Evolutionary conservation across 2,329 filamentous ascomycete genomes (phyloP).

Genomic region (Orbilia brochopaga): DNA sequence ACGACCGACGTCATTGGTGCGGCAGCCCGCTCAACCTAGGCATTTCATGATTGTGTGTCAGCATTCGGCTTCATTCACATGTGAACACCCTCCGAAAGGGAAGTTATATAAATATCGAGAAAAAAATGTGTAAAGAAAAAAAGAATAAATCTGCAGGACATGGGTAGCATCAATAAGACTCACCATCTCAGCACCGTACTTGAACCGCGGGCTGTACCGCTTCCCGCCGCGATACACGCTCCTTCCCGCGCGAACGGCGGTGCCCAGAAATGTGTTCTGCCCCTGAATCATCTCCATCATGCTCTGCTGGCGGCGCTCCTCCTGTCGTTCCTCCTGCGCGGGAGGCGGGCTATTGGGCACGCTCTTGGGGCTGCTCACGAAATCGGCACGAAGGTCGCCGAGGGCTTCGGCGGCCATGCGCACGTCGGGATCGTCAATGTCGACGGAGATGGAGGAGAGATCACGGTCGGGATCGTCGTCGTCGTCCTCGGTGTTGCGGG

Average conservation of each 20-base stretch:
- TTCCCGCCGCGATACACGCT: conserved; percentile 48
- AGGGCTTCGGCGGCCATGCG: conserved; percentile 76
- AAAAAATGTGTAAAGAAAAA: background rate
- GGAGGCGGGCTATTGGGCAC: conserved; percentile 53
- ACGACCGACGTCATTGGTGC: conserved; percentile 84
- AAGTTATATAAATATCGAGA: background rate
- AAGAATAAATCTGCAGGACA: conserved; percentile 1
- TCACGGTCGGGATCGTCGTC: conserved; percentile 23
- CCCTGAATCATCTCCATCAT: conserved; percentile 66
- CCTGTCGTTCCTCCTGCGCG: conserved; percentile 56
- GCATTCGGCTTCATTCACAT: background rate
- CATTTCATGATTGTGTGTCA: background rate
- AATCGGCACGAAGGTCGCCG: conserved; percentile 68
- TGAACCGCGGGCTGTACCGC: conserved; percentile 79
- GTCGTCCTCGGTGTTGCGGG: conserved; percentile 46
- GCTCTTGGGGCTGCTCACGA: conserved; percentile 53
- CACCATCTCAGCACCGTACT: conserved; percentile 69
- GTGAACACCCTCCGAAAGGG: conserved; percentile 1
- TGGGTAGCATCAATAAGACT: conserved; percentile 9
- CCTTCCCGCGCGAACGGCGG: conserved; percentile 36
- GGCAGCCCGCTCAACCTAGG: conserved; percentile 67
- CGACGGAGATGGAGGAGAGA: conserved; percentile 23
- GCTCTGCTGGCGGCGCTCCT: conserved; percentile 57
- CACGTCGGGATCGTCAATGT: conserved; percentile 70
- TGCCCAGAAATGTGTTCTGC: conserved; percentile 65